Evolutionary conservation across 2,329 filamentous ascomycete species (phyloP).

Genomic region (Gnomoniopsis smithogilvyi): DNA sequence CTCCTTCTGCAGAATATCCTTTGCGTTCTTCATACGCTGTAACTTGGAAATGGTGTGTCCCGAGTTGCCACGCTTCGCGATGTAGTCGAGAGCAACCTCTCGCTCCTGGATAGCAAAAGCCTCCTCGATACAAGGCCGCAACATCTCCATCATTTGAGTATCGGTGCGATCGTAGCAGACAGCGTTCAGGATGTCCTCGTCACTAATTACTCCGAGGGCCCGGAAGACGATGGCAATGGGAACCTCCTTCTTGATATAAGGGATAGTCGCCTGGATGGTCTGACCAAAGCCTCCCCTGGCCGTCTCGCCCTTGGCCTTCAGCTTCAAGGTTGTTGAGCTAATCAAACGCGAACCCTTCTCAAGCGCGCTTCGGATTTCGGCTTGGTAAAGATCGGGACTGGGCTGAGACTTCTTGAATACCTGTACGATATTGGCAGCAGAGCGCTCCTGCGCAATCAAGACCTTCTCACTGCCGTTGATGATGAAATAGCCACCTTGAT

Average conservation of each 20-base stretch:
- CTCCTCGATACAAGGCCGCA: conserved; percentile 96
- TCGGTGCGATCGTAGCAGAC: conserved; percentile 96
- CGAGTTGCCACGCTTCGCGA: conserved; percentile 80
- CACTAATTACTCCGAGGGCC: conserved; percentile 90
- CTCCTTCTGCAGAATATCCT: conserved; percentile 96
- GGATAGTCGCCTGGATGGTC: conserved; percentile 85
- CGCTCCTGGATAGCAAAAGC: conserved; percentile 94
- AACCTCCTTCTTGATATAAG: conserved; percentile 90
- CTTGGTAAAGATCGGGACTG: conserved; percentile 89
- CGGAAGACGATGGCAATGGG: conserved; percentile 95
- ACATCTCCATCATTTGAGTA: conserved; percentile 94
- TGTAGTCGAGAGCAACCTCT: conserved; percentile 91
- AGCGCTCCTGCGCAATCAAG: conserved; percentile 94
- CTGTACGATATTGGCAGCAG: conserved; percentile 97
- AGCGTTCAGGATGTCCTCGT: conserved; percentile 96
- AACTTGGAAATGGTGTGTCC: conserved; percentile 73
- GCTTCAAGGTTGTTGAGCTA: conserved; percentile 86
- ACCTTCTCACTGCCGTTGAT: conserved; percentile 99
- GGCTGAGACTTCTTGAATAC: conserved; percentile 96
- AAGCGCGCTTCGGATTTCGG: conserved; percentile 92
- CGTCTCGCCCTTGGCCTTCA: conserved; percentile 79
- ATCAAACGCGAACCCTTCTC: conserved; percentile 96
- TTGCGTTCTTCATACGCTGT: conserved; percentile 86
- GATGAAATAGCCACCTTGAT: conserved; percentile 97
- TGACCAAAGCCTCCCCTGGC: conserved; percentile 79